Evolutionary conservation across 2,329 filamentous ascomycete genomes (phyloP).

Genomic region (Aspergillus melleus): DNA sequence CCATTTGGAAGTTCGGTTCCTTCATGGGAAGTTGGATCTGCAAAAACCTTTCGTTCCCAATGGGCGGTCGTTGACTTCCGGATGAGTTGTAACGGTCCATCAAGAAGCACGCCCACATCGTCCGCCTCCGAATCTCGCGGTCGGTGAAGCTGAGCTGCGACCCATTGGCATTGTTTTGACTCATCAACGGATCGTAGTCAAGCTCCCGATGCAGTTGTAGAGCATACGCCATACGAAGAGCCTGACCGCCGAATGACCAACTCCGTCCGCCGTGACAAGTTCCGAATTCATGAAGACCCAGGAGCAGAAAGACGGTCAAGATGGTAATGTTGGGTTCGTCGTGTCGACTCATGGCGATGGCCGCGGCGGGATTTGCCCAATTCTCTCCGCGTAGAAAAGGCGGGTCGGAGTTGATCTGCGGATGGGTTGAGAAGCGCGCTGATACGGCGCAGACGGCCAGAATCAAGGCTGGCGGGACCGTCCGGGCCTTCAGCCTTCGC

Average conservation of each 20-base stretch:
- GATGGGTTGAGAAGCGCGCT: conserved; percentile 91
- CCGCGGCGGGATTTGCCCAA: conserved; percentile 84
- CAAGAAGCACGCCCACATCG: conserved; percentile 97
- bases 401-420: conserved; percentile 71
- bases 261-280: conserved; percentile 94
- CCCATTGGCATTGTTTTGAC: conserved; percentile 56
- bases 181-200: conserved; percentile 71
- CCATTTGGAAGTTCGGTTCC: conserved; percentile 85
- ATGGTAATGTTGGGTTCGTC: conserved; percentile 97
- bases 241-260: conserved; percentile 94
- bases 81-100: conserved; percentile 99
- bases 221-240: conserved; percentile 95
- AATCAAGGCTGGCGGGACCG: conserved; percentile 83
- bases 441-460: conserved; percentile 94
- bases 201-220: conserved; percentile 90
- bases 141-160: conserved; percentile 82
- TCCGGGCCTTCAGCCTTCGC: conserved; percentile 72
- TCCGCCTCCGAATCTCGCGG: conserved; percentile 84
- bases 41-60: conserved; percentile 84
- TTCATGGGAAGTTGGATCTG: conserved; percentile 88
- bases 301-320: conserved; percentile 80
- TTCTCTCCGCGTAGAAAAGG: conserved; percentile 86
- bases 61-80: conserved; percentile 86
- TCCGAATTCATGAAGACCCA: conserved; percentile 92
- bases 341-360: conserved; percentile 82